These are phyloP conservation scores for Rasamsonia emersonii DNA, from an alignment of 2,329 filamentous ascomycete species.

Conservation along the genomic window DNA sequence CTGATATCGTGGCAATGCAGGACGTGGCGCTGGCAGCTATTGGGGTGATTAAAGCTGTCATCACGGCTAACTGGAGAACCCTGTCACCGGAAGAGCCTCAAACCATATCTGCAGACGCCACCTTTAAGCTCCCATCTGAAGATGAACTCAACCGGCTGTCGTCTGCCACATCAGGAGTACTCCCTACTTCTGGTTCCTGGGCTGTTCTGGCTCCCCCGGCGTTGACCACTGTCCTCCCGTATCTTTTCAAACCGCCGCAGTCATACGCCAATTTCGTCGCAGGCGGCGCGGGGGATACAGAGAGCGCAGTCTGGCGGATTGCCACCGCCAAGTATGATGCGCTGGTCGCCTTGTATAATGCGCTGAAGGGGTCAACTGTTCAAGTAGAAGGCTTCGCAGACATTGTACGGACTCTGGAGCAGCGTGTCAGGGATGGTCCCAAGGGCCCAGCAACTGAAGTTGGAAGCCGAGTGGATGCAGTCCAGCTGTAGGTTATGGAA, in stretches of 20 bases:
- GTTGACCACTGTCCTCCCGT: slow-evolving; percentile 45
- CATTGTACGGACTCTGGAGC: slow-evolving; percentile 30
- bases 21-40: slow-evolving; percentile 50
- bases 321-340: slow-evolving; percentile 51
- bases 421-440: slow-evolving; percentile 34
- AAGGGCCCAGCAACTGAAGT: slow-evolving; percentile 26
- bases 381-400: slow-evolving; percentile 28
- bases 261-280: slow-evolving; percentile 52
- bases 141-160: slow-evolving; percentile 27
- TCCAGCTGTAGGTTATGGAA: slow-evolving; percentile 24
- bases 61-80: slow-evolving; percentile 47
- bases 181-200: slow-evolving; percentile 40
- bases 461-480: slow-evolving; percentile 26
- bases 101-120: slow-evolving; percentile 13
- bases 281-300: slow-evolving; percentile 46
- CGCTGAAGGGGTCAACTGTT: slow-evolving; percentile 30
- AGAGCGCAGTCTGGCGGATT: slow-evolving; percentile 50
- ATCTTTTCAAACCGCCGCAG: slow-evolving; percentile 48
- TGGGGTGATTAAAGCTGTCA: slow-evolving; percentile 42
- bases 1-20: slow-evolving; percentile 50
- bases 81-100: slow-evolving; percentile 22
- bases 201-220: slow-evolving; percentile 45
- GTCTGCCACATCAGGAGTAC: slow-evolving; percentile 23
- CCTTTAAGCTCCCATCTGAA: slow-evolving; percentile 35
- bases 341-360: slow-evolving; percentile 40